Evolutionary conservation across 2,329 filamentous ascomycete genomes (phyloP), one percentile per base, ranked within the genome.

Genomic region (Colletotrichum horii): DNA sequence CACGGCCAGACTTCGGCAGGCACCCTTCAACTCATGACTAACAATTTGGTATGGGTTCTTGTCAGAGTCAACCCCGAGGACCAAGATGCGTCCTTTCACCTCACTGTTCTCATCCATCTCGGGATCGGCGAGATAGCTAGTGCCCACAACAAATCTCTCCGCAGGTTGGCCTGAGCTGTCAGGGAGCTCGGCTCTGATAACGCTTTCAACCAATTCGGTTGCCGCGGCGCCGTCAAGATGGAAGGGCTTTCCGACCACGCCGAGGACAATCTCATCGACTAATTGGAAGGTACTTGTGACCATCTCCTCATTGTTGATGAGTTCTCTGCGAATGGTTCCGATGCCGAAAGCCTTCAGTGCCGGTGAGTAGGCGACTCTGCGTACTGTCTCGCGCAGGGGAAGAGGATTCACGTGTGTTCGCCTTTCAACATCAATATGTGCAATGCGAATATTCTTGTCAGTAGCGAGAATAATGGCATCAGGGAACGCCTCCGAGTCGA

Each of bases 71-170:
- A 98, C 92, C 66, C 97, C 96, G 36, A 98, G 91, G 0, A 98
- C 89, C 3, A 98, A 82, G 16, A 99, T 94, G 15, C 96, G 92
- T 1, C 97, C 97, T 48, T 91, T 89, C n/a, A 89, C 24, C 19
- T 71, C 80, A 3, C 78, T 88, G 16, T 89, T 86, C 14, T 89
- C 88, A 22, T 88, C 84, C 4, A 85, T 85, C 12, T 90, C 87
- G 11, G 92, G 91, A 61, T 95, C 92, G 9, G 88, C 88, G 58
- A 96, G 82, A 80, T 94, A 96, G 71, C 94, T 94, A 1, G 97
- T 98, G 8, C 97, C 97, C 8, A 98, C 91, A n/a, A 98, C 87
- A 81, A 98, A 98, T 56, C 96, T 89, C 82, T 98, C 96, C 0
- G 89, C 90, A 7, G 84, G 82, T 32, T 88, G 86, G 12, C 92